phyloP scores from a whole-genome alignment of 2,329 filamentous ascomycete species.

The Aspergillus texensis region DNA sequence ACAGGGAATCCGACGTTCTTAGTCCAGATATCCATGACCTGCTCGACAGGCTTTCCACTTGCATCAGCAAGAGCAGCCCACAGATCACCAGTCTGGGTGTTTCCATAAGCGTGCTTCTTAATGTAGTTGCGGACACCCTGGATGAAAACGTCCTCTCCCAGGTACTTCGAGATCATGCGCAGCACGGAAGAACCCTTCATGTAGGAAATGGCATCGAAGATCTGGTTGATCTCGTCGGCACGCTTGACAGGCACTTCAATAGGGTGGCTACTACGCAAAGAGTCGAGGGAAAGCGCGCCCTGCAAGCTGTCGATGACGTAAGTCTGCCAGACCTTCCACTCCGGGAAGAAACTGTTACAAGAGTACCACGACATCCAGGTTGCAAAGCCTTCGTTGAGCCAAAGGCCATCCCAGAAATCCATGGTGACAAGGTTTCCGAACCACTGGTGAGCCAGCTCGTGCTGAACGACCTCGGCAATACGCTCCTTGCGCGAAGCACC shows the following conservation, averaged over 20 bases:
- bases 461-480: conserved; percentile 92
- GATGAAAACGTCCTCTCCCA: conserved; percentile 90
- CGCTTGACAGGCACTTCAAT: conserved; percentile 96
- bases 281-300: conserved; percentile 83
- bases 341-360: conserved; percentile 91
- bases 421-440: conserved; percentile 97
- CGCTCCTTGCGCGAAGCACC: conserved; percentile 88
- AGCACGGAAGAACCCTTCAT: conserved; percentile 95
- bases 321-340: conserved; percentile 97
- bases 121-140: conserved; percentile 89
- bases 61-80: conserved; percentile 87
- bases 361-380: conserved; percentile 95
- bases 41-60: conserved; percentile 85
- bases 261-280: conserved; percentile 89
- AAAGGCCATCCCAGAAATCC: conserved; percentile 98
- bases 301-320: conserved; percentile 94
- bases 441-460: conserved; percentile 97
- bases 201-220: conserved; percentile 97
- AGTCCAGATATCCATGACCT: conserved; percentile 95
- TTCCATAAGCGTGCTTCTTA: conserved; percentile 95
- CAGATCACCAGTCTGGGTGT: conserved; percentile 87
- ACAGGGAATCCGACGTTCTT: conserved; percentile 95
- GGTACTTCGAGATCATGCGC: conserved; percentile 94
- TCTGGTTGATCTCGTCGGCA: conserved; percentile 95
- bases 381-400: conserved; percentile 92